phyloP scores from a whole-genome alignment of 108 stramenopile species.

The Craspedostauros australis region DNA sequence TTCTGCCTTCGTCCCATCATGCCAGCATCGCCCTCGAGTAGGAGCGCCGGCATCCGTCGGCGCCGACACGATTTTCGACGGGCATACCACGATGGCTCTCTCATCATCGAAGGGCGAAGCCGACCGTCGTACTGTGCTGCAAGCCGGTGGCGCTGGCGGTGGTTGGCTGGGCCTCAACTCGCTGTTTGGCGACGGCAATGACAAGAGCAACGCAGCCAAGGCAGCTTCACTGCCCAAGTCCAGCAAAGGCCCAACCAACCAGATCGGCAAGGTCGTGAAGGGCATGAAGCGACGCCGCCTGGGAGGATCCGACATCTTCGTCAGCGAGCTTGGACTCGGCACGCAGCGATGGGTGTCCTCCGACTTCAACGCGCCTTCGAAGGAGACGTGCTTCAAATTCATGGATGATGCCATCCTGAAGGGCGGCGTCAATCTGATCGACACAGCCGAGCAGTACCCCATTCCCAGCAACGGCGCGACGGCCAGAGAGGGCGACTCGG shows the following conservation, averaged over 20 bases:
- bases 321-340: slow-evolving; percentile 71
- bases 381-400: slow-evolving; percentile 59
- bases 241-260: slow-evolving; percentile 54
- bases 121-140: slow-evolving; percentile 11
- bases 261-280: slow-evolving; percentile 62
- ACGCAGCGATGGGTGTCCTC: slow-evolving; percentile 75
- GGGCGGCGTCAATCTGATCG: slow-evolving; percentile 76
- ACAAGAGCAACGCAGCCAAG: slow-evolving; percentile 15
- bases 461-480: slow-evolving; percentile 61
- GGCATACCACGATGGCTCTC: too few relatives aligned
- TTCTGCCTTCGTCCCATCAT: too few relatives aligned
- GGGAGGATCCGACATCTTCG: slow-evolving; percentile 75
- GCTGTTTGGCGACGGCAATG: slow-evolving; percentile 31
- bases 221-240: slow-evolving; percentile 1
- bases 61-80: too few relatives aligned
- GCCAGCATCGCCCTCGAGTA: too few relatives aligned
- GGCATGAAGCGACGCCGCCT: slow-evolving; percentile 71
- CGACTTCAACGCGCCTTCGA: slow-evolving; percentile 76
- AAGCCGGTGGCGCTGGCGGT: slow-evolving; percentile 20
- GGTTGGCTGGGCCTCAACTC: slow-evolving; percentile 38
- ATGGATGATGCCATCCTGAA: slow-evolving; percentile 78
- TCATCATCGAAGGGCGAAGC: too few relatives aligned
- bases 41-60: too few relatives aligned
- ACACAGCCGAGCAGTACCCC: slow-evolving; percentile 86
- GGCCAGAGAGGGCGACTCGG: slow-evolving; percentile 70